These are phyloP conservation scores for Fusarium sulawesiense DNA, from an alignment of 2,329 filamentous ascomycete species.

Conservation along the genomic window DNA sequence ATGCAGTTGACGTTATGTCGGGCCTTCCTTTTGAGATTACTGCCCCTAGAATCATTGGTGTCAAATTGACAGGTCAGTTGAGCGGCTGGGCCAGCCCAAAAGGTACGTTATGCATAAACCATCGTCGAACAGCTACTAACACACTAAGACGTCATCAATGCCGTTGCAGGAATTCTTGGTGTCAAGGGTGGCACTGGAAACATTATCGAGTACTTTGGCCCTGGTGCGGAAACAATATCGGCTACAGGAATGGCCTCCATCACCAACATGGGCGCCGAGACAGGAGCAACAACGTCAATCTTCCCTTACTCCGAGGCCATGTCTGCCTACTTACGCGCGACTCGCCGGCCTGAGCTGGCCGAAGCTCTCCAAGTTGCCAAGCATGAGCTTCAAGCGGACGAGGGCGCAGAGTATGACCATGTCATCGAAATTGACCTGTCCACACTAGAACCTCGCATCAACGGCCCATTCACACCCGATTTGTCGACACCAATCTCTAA, in stretches of 20 bases:
- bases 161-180: slow-evolving; percentile 66
- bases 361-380: slow-evolving; percentile 62
- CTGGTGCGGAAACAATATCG: slow-evolving; percentile 88
- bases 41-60: slow-evolving; percentile 90
- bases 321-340: slow-evolving; percentile 85
- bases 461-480: slow-evolving; percentile 98
- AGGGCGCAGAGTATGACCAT: slow-evolving; percentile 91
- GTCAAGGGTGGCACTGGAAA: slow-evolving; percentile 94
- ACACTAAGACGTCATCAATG: not conserved
- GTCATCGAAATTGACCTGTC: slow-evolving; percentile 95
- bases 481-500: slow-evolving; percentile 96
- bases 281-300: slow-evolving; percentile 91
- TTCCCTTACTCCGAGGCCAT: slow-evolving; percentile 92
- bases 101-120: not conserved
- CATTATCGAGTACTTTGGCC: slow-evolving; percentile 93
- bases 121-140: not conserved
- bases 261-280: slow-evolving; percentile 88
- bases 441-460: slow-evolving; percentile 96
- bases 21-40: slow-evolving; percentile 98
- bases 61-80: slow-evolving; percentile 83
- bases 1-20: slow-evolving; percentile 95
- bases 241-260: slow-evolving; percentile 93
- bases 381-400: slow-evolving; percentile 76
- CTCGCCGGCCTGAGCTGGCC: slow-evolving; percentile 61
- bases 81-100: slow-evolving; percentile 76